Evolutionary conservation across 768 basidiomycete species (phyloP).

Genomic region (Myochromella boudieri): DNA sequence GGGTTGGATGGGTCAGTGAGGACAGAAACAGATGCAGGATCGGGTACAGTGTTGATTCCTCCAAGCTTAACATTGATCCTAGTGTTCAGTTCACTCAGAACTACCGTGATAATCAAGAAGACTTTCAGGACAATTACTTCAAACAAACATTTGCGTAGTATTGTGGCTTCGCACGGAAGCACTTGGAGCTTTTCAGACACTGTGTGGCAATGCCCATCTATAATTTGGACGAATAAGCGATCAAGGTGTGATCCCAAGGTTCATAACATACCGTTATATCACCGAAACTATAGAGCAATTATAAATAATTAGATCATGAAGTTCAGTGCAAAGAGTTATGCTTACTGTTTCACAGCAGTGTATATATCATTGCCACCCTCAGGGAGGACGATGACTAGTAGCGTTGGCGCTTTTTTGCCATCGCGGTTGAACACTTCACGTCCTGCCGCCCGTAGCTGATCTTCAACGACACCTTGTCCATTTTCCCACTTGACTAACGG

Average conservation of each 20-base stretch:
- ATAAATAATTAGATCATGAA: background rate
- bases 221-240: no score
- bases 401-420: conserved; percentile 44
- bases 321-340: conserved; percentile 12
- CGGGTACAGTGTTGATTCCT: conserved; percentile 79
- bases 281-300: conserved; percentile 55
- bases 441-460: conserved; percentile 56
- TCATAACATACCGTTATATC: conserved; percentile 52
- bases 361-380: conserved; percentile 78
- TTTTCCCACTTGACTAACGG: conserved; percentile 55
- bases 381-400: conserved; percentile 70
- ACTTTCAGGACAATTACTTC: conserved; percentile 47
- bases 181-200: conserved; percentile 69
- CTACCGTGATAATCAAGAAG: background rate
- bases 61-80: conserved; percentile 86
- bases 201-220: conserved; percentile 79
- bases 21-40: conserved; percentile 60
- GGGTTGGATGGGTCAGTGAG: conserved; percentile 72
- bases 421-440: conserved; percentile 39
- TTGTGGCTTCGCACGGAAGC: conserved; percentile 65
- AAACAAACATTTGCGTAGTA: conserved; percentile 82
- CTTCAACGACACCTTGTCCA: conserved; percentile 53
- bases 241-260: background rate
- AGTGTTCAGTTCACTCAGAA: conserved; percentile 1
- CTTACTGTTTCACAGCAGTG: conserved; percentile 76